These are phyloP conservation scores for Helianthus annuus DNA, from an alignment of 129 eudicot genomes.

Conservation along the genomic window HanXRQr2.0-SUNRISE NC_035435.2:77676492-77676991, in stretches of 20 bases:
- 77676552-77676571: constrained; percentile 39
- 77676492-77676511: neutral
- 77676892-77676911: constrained; percentile 99
- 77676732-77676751: constrained; percentile 66
- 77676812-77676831: constrained; percentile 93
- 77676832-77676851: constrained; percentile 97
- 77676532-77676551: constrained; percentile 1
- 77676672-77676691: constrained; percentile 94
- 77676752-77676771: constrained; percentile 87
- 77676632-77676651: constrained; percentile 94
- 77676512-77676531: constrained; percentile 3
- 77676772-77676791: constrained; percentile 96
- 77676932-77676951: constrained; percentile 91
- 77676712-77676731: constrained; percentile 80
- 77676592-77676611: constrained; percentile 98
- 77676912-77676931: constrained; percentile 84
- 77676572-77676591: constrained; percentile 43
- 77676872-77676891: constrained; percentile 98
- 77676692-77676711: constrained; percentile 83
- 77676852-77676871: constrained; percentile 93
- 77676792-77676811: constrained; percentile 80
- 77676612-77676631: constrained; percentile 97
- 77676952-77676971: constrained; percentile 91
- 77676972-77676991: constrained; percentile 98
- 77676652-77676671: constrained; percentile 89